Evolutionary conservation across 495 filamentous ascomycete species (phyloP), one percentile per base, ranked within the genome.

Genomic region (Rusavskia elegans): DNA sequence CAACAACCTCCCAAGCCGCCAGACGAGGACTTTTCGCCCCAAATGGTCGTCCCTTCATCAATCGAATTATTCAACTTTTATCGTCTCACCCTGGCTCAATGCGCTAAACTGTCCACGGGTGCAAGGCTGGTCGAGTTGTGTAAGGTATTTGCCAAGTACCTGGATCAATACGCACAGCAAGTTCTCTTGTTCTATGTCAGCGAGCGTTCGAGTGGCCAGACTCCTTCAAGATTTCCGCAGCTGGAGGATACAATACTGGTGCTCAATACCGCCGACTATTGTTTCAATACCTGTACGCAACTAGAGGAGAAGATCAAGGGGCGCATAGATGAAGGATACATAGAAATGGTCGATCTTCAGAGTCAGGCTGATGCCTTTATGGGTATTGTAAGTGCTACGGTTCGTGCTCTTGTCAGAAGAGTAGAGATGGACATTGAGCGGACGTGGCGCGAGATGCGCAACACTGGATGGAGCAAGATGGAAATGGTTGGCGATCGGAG

Each of bases 31-130:
- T 95, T 97, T 67, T 84, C 86, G 36, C 72, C 86, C 0, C 84
- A 95, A 60, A 77, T 81, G n/a, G 92, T 95, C 50, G 85, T 95
- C 40, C 73, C 87, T 2, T 96, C 90, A 0, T 95, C 93, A 3
- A 95, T 90, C 45, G 92, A 98, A 61, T 79, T 98, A 11, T 98
- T 98, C 67, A 87, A 89, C 55, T 95, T 96, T 59, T 98, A 98
- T 64, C 85, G 93, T 38, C 75, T 86, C 41, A 86, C 85, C 3
- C 69, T 98, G 14, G 84, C 88, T 5, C 93, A 97, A 68, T 98
- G 92, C 63, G 88, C 93, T 11, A 97, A 95, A 66, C 78, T 98
- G 2, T 96, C 92, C 0, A 94, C 89, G 0, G 87, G 89, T 16
- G 78, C 79, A 50, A 82, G 87, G 53, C 75, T 98, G 25, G 77